These are phyloP conservation scores for Penicillium longicatenatum DNA, from an alignment of 495 filamentous ascomycete genomes.

Conservation along the genomic window DNA sequence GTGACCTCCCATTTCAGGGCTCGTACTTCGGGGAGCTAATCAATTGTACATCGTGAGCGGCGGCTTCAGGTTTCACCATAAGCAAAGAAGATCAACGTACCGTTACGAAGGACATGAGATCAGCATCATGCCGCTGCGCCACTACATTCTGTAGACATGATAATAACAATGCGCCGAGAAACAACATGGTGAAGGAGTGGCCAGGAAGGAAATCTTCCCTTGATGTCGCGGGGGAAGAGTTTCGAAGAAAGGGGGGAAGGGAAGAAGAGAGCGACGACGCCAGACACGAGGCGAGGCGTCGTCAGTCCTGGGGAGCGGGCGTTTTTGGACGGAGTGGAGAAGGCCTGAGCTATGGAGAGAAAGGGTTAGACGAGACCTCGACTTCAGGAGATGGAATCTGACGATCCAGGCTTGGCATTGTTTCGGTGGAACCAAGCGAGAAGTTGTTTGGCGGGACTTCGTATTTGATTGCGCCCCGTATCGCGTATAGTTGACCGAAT, in stretches of 20 bases:
- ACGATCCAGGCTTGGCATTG: conserved; percentile 38
- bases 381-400: conserved; percentile 25
- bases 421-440: conserved; percentile 30
- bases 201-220: conserved; percentile 33
- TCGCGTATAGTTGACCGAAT: conserved; percentile 7
- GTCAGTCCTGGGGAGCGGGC: conserved; percentile 21
- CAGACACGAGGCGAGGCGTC: not conserved
- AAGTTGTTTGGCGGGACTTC: not conserved
- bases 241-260: conserved; percentile 8
- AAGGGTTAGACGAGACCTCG: conserved; percentile 8
- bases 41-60: not conserved
- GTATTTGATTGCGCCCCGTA: not conserved
- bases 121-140: conserved; percentile 34
- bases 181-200: conserved; percentile 38
- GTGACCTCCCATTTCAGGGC: conserved; percentile 35
- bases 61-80: not conserved
- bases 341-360: conserved; percentile 22
- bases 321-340: conserved; percentile 12
- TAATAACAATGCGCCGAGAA: conserved; percentile 31
- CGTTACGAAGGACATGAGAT: conserved; percentile 46
- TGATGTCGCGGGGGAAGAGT: conserved; percentile 6
- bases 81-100: conserved; percentile 19
- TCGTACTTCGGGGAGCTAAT: conserved; percentile 34
- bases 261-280: conserved; percentile 28
- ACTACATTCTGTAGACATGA: conserved; percentile 27